Percentiles rank a stretch among this genome's conserved stretches.
These are phyloP conservation scores for Pleurotus salmoneostramineus DNA, from an alignment of 768 basidiomycete species.

Conservation along the genomic window DNA sequence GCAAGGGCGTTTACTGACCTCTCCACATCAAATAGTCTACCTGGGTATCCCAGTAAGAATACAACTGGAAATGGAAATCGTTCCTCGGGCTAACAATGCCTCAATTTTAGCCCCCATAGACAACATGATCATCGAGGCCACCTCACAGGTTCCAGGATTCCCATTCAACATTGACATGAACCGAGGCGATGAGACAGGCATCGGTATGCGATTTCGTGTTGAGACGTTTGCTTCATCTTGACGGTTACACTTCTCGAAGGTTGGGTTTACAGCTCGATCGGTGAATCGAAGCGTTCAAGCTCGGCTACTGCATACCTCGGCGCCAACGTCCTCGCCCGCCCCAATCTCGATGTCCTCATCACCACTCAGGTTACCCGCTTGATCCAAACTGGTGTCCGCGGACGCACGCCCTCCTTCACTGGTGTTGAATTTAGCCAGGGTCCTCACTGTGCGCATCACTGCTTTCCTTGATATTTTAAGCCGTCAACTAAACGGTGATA, in stretches of 20 bases:
- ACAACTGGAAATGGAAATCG: too few relatives aligned
- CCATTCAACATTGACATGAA: conserved; percentile 33
- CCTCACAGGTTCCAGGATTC: conserved; percentile 23
- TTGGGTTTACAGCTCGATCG: not conserved
- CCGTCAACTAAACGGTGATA: not conserved
- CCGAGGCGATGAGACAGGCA: conserved; percentile 26
- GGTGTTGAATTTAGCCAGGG: conserved; percentile 13
- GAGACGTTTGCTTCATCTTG: too few relatives aligned
- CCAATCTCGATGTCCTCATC: conserved; percentile 21
- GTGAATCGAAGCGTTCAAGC: conserved; percentile 14
- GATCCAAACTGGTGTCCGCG: not conserved
- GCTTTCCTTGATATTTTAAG: too few relatives aligned
- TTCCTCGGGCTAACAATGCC: too few relatives aligned
- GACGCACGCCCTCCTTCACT: conserved; percentile 9
- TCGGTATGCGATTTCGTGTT: conserved; percentile 16
- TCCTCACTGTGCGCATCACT: conserved; percentile 9
- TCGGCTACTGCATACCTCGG: conserved; percentile 23
- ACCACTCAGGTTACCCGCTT: conserved; percentile 16
- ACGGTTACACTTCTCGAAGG: not conserved
- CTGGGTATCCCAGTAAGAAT: conserved; percentile 15
- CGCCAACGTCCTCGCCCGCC: conserved; percentile 15
- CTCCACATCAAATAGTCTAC: conserved; percentile 22
- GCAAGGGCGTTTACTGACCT: too few relatives aligned
- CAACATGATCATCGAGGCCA: conserved; percentile 22
- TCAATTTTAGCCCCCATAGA: conserved; percentile 15